Percentiles rank a stretch among this genome's conserved stretches.
These are phyloP conservation scores for Pseudophaeomoniella oleicola DNA, from an alignment of 2,329 filamentous ascomycete genomes.

Conservation along the genomic window DNA sequence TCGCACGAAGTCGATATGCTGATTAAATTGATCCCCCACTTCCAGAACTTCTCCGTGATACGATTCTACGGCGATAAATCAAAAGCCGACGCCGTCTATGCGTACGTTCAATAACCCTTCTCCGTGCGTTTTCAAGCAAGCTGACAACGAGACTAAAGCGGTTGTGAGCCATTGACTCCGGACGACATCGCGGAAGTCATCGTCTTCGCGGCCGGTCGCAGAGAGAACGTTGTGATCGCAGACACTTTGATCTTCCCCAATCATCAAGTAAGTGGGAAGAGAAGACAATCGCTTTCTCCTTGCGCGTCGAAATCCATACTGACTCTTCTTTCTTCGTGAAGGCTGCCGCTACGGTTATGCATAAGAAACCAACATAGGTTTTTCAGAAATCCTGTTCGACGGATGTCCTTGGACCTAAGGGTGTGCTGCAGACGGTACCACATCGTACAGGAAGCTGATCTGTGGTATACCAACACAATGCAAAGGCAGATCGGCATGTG, in stretches of 20 bases:
- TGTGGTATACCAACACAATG: too few relatives aligned
- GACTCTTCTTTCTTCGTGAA: conserved; percentile 7
- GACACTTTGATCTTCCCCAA: conserved; percentile 79
- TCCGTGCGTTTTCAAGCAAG: too few relatives aligned
- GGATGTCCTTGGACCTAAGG: too few relatives aligned
- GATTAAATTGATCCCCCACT: too few relatives aligned
- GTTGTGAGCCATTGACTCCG: conserved; percentile 68
- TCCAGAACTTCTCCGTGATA: conserved; percentile 70
- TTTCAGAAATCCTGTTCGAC: too few relatives aligned
- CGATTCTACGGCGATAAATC: conserved; percentile 76
- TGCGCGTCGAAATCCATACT: not conserved
- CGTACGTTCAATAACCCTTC: conserved; percentile 41
- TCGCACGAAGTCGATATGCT: too few relatives aligned
- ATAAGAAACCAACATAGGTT: conserved; percentile 20
- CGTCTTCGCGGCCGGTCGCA: conserved; percentile 69
- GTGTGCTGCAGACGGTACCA: too few relatives aligned
- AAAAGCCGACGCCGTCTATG: conserved; percentile 83
- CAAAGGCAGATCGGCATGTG: too few relatives aligned
- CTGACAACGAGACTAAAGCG: conserved; percentile 27
- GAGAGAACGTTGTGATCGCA: conserved; percentile 82
- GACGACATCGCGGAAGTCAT: conserved; percentile 86
- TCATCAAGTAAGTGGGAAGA: conserved; percentile 72
- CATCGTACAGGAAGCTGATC: too few relatives aligned
- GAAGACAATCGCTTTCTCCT: not conserved
- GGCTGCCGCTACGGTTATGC: conserved; percentile 31